phyloP scores from a whole-genome alignment of 345 rosid genomes.

The Anastatica hierochuntica region DNA sequence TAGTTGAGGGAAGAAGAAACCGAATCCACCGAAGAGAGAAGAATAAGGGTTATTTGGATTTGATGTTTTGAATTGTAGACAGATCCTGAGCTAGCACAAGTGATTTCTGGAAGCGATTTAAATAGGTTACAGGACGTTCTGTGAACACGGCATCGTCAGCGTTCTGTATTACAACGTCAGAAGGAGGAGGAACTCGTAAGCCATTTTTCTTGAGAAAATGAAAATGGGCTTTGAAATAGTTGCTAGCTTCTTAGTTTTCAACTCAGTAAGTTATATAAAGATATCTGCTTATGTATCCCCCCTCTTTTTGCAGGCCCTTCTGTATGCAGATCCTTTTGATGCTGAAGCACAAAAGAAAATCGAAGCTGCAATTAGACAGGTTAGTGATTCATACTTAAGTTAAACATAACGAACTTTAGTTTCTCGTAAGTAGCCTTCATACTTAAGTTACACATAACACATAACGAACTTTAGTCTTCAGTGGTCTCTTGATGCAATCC shows the following conservation, averaged over 20 bases:
- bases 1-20: no score
- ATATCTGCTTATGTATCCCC: not conserved
- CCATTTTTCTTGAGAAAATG: not conserved
- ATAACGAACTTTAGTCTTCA: no score
- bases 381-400: constrained; percentile 24
- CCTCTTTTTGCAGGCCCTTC: constrained; percentile 49
- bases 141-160: constrained; percentile 60
- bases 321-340: constrained; percentile 95
- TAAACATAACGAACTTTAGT: no score
- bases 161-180: constrained; percentile 51
- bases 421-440: no score
- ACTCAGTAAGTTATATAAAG: not conserved
- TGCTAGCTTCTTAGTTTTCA: no score
- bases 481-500: no score
- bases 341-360: constrained; percentile 93
- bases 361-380: constrained; percentile 97
- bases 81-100: constrained; percentile 93
- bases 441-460: no score
- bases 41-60: no score
- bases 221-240: not conserved
- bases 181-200: constrained; percentile 81
- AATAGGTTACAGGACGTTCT: constrained; percentile 65
- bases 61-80: constrained; percentile 30
- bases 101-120: constrained; percentile 70
- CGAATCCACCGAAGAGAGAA: no score